These are phyloP conservation scores for Mycena metata DNA, from an alignment of 768 basidiomycete genomes.

Conservation along the genomic window DNA sequence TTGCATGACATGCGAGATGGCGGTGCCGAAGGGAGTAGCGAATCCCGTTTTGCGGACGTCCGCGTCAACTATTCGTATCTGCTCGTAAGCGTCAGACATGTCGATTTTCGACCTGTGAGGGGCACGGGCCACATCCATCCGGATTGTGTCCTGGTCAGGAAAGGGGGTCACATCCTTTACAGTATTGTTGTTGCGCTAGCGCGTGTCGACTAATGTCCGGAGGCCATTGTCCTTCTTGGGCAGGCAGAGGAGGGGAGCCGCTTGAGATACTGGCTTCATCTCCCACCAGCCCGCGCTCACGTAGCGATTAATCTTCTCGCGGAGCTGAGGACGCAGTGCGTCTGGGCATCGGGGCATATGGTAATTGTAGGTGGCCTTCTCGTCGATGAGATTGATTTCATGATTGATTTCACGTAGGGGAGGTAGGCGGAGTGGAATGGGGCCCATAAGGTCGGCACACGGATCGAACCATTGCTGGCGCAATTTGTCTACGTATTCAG, in stretches of 20 bases:
- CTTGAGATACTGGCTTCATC: constrained; percentile 32
- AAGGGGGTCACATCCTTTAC: constrained; percentile 50
- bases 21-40: constrained; percentile 34
- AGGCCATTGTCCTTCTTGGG: constrained; percentile 46
- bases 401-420: constrained; percentile 34
- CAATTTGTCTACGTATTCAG: no score
- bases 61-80: constrained; percentile 42
- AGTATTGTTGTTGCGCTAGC: constrained; percentile 57
- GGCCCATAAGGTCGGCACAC: neutral
- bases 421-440: neutral
- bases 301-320: constrained; percentile 21
- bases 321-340: constrained; percentile 29
- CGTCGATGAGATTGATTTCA: constrained; percentile 46
- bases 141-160: neutral
- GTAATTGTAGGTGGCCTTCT: constrained; percentile 33
- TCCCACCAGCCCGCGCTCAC: constrained; percentile 31
- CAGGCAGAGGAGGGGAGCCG: constrained; percentile 44
- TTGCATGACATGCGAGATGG: constrained; percentile 10
- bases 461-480: neutral
- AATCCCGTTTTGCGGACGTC: constrained; percentile 47
- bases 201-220: constrained; percentile 50
- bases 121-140: neutral
- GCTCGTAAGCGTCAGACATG: constrained; percentile 52
- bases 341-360: constrained; percentile 45
- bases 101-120: constrained; percentile 42